Base-by-base conservation (phyloP, 345 rosid genomes). In the Gossypioides kirkii region DNA sequence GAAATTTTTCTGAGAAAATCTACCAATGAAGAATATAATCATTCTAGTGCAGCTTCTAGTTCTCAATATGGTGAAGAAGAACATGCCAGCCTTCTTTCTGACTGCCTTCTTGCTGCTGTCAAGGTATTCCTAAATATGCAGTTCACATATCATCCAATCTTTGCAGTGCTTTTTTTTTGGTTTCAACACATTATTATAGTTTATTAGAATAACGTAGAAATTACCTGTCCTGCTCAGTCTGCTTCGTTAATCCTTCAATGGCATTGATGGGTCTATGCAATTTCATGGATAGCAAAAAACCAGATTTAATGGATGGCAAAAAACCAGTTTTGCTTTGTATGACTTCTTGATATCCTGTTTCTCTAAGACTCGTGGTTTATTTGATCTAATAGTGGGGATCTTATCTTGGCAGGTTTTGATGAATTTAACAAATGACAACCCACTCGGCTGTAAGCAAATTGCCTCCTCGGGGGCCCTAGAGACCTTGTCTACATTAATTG, bases 361-460 rank as follows among this genome's bases (percentile, higher is more conserved):
- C 26, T 50, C 50, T 17, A 22, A 47, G n/a, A 10, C 20, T 28
- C 38, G 12, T 22, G 38, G 18, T 26, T 26, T 8, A 17, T 76
- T 68, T 68, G 46, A 52, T 76, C 42, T 46, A 65, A 43, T 38
- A 20, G 61, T 42, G 61, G 63, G 58, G 11, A 18, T 76, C n/a
- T 56, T 56, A 42, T 68, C 42, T 53, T 77, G 73, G 77, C 89
- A 94, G 98, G 98, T 92, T 68, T 82, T 94, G 71, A 92, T 94
- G 94, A 94, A 94, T 81, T 80, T 92, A 76, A 92, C 98, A 18
- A 94, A 94, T 82, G 98, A 90, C 65, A 92, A 94, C 61, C 84
- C 95, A 61, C 75, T 81, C 52, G 96, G 98, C 60, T 94, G 98
- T 83, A 87, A 76, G 77, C 90, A 92, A 89, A 84, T 94, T 80